Evolutionary conservation across 371 early-diverging fungal genomes (phyloP).

Genomic region (Zopfochytrium polystomum): DNA sequence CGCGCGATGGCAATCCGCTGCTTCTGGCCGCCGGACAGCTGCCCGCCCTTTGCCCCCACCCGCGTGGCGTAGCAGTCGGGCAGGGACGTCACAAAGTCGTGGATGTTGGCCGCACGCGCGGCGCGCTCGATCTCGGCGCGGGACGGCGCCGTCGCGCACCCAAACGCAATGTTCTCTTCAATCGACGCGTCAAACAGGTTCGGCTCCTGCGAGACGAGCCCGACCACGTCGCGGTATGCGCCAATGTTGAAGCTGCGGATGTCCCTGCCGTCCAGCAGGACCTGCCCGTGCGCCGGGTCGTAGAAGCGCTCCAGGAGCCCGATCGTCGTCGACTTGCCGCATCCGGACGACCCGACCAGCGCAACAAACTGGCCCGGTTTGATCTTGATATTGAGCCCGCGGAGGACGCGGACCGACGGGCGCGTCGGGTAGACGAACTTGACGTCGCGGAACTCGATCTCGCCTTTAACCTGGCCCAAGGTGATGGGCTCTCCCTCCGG

Average conservation of each 20-base stretch:
- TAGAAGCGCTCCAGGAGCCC: conserved; percentile 85
- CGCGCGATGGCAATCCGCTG: conserved; percentile 79
- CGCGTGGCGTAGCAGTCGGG: conserved; percentile 64
- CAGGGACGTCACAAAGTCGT: conserved; percentile 49
- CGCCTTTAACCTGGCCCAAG: conserved; percentile 20
- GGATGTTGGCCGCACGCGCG: conserved; percentile 66
- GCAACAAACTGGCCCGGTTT: conserved; percentile 76
- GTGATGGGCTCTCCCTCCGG: conserved; percentile 11
- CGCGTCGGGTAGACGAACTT: conserved; percentile 57
- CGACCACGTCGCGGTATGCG: conserved; percentile 68
- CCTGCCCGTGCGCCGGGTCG: conserved; percentile 56
- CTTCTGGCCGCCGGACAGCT: conserved; percentile 83
- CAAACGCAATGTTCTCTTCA: conserved; percentile 69
- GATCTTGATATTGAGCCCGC: conserved; percentile 70
- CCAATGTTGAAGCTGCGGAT: conserved; percentile 58
- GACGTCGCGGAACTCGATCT: conserved; percentile 34
- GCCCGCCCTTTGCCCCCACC: conserved; percentile 40
- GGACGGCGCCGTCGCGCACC: conserved; percentile 9
- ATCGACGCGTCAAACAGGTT: conserved; percentile 75
- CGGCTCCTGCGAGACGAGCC: conserved; percentile 87
- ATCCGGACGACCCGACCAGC: conserved; percentile 75
- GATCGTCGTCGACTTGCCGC: conserved; percentile 73
- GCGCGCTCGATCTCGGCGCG: conserved; percentile 53
- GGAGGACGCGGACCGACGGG: conserved; percentile 68
- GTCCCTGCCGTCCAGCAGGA: conserved; percentile 65